Evolutionary conservation across 1,284 basidiomycete genomes (phyloP).

Genomic region (Apiotrichum siamense): DNA sequence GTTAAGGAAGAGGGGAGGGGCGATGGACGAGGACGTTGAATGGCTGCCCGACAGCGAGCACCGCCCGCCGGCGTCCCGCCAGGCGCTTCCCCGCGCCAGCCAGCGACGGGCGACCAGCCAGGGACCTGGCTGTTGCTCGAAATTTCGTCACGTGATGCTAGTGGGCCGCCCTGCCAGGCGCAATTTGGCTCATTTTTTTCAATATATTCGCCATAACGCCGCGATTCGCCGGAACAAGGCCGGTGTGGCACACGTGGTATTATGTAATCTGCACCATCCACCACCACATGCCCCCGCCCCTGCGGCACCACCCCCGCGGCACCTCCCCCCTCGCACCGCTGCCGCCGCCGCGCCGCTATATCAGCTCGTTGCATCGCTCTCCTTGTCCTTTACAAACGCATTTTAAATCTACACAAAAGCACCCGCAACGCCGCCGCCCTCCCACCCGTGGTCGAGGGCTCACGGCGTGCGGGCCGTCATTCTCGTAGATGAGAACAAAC

Average conservation of each 20-base stretch:
- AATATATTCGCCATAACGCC: too few relatives aligned
- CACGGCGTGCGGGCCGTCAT: conserved; percentile 30
- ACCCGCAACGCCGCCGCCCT: conserved; percentile 23
- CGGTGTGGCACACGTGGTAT: too few relatives aligned
- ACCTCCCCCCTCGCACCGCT: neutral
- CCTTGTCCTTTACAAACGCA: conserved; percentile 16
- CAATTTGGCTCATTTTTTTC: too few relatives aligned
- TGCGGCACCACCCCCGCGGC: too few relatives aligned
- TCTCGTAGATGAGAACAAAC: conserved; percentile 29
- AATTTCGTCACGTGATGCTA: too few relatives aligned
- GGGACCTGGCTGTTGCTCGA: too few relatives aligned
- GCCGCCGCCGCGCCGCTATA: neutral
- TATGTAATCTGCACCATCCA: too few relatives aligned
- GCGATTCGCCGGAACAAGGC: too few relatives aligned
- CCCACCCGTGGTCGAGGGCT: conserved; percentile 9
- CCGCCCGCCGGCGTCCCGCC: neutral
- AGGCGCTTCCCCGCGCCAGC: neutral
- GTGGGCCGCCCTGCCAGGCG: too few relatives aligned
- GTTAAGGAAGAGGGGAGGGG: neutral
- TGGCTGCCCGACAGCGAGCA: neutral
- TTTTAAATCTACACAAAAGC: conserved; percentile 35
- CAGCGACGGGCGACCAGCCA: too few relatives aligned
- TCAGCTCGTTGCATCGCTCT: neutral
- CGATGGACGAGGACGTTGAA: neutral
- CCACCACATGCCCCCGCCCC: too few relatives aligned